Evolutionary conservation across 768 basidiomycete species (phyloP), one percentile per base, ranked within the genome.

Genomic region (Imleria badia): DNA sequence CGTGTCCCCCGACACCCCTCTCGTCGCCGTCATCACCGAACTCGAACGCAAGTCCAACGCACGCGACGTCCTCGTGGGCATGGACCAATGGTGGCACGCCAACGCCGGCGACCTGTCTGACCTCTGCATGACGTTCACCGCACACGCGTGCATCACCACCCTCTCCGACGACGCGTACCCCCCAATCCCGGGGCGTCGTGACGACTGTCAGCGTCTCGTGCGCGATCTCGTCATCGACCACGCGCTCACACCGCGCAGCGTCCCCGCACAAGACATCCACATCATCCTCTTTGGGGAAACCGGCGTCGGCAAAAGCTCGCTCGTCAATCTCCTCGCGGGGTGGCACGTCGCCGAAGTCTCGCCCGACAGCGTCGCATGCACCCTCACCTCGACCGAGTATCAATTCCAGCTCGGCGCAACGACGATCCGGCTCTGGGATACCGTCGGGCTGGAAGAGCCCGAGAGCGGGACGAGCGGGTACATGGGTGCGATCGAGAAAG

Each of bases 261-360:
- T 35, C 12, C 58, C 65, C 36, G 3, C 54, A 0, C 60, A 62
- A 39, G 63, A 67, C 48, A 36, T 66, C 14, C 65, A 73, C 42
- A 45, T 78, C 44, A 61, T 78, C 19, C 49, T 79, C 19, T 79
- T 78, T 44, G 77, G 78, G 0, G 74, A 77, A 48, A 67, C 73
- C 0, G 77, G 77, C 17, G 54, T 62, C n/a, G 68, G 68, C 6
- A 70, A 70, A 42, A 71, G 69, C 29, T 72, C 71, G 11, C 58
- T 70, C 33, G 59, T 70, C 45, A 79, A 78, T 43, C 71, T 79
- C 62, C 57, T 79, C 41, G 60, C 64, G 6, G 70, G 65, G 56
- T 73, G 53, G 61, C 70, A 50, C 15, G 49, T 69, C 30, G 66
- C 68, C 10, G 38, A 49, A 0, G 45, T 62, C 17, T 72, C 68